Percentiles rank a stretch among this genome's conserved stretches.
Conservation (phyloP, 2,329 filamentous ascomycete species). For the Geosmithia flava region DNA sequence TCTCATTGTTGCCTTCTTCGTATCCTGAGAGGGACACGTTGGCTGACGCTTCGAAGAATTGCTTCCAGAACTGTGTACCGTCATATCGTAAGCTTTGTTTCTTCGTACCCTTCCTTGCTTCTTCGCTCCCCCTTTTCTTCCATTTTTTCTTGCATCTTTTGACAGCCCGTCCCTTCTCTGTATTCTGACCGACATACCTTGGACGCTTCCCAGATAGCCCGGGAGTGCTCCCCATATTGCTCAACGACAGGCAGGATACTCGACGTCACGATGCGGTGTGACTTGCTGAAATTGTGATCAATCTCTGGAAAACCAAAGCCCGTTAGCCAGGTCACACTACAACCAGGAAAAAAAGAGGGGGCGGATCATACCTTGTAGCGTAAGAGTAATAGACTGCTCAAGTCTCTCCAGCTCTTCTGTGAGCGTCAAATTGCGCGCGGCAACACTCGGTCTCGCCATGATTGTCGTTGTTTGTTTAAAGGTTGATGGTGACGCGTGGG, state of each 20-base stretch:
- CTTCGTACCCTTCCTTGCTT: too few relatives aligned
- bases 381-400: conserved; percentile 93
- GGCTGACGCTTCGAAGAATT: conserved; percentile 97
- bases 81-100: background rate
- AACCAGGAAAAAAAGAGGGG: background rate
- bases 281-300: conserved; percentile 94
- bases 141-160: background rate
- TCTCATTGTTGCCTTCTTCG: conserved; percentile 64
- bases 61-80: conserved; percentile 79
- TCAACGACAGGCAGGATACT: conserved; percentile 90
- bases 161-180: too few relatives aligned
- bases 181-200: too few relatives aligned
- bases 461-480: conserved; percentile 2
- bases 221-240: conserved; percentile 88
- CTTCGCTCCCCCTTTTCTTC: too few relatives aligned
- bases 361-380: conserved; percentile 60
- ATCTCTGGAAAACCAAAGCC: conserved; percentile 62
- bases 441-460: conserved; percentile 37
- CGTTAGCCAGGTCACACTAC: conserved; percentile 1
- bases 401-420: conserved; percentile 93
- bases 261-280: conserved; percentile 88
- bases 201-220: conserved; percentile 90
- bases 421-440: conserved; percentile 54
- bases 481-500: conserved; percentile 7
- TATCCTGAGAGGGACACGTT: conserved; percentile 95